Conservation (phyloP, 2,329 filamentous ascomycete genomes). For the Colletotrichum sp. region DNA sequence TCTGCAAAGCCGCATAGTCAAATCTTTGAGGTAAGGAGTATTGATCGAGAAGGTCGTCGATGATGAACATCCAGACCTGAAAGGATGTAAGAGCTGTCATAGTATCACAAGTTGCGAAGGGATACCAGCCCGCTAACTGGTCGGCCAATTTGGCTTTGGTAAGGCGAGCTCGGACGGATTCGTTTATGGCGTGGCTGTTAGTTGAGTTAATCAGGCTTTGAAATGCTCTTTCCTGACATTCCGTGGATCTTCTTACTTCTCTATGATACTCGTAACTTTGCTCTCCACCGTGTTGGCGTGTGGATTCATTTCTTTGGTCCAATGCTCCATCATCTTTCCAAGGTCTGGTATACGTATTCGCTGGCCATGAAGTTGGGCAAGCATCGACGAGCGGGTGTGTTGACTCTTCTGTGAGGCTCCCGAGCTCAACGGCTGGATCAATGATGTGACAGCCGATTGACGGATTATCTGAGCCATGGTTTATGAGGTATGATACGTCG, state of each 20-base stretch:
- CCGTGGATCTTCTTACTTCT: neutral
- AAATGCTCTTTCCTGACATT: neutral
- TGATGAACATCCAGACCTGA: conserved; percentile 13
- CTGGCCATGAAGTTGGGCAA: neutral
- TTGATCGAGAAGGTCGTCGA: conserved; percentile 11
- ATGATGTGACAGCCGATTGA: neutral
- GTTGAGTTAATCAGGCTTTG: neutral
- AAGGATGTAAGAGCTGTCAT: conserved; percentile 8
- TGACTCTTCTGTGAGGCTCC: neutral
- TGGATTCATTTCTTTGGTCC: conserved; percentile 18
- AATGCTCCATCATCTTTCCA: neutral
- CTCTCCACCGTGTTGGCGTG: neutral
- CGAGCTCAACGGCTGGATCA: neutral
- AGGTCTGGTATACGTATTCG: neutral
- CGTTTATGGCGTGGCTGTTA: neutral
- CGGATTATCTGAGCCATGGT: neutral
- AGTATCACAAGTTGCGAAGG: neutral
- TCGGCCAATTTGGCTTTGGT: conserved; percentile 6
- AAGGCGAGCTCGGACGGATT: conserved; percentile 1
- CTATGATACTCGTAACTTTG: neutral
- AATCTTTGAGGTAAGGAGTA: conserved; percentile 5
- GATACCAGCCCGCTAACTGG: conserved; percentile 8
- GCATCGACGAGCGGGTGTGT: neutral
- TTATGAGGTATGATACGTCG: neutral
- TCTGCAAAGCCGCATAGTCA: neutral